Conservation (phyloP, 257 asterid species). For the Plectranthus barbatus region DNA sequence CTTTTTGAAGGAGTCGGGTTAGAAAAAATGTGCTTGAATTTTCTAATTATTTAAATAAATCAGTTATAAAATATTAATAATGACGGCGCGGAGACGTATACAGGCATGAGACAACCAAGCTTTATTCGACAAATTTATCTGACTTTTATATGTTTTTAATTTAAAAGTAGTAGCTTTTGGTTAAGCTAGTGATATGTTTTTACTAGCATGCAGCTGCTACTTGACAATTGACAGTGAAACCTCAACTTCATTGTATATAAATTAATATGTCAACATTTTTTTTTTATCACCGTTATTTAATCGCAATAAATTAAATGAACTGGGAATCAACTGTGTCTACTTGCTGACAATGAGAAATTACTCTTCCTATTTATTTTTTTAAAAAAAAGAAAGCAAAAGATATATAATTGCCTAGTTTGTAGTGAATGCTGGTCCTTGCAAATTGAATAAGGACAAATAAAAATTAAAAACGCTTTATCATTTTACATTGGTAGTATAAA, state of each 20-base stretch:
- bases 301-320: not conserved
- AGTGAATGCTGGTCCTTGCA: constrained; percentile 5
- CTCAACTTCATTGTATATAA: not conserved
- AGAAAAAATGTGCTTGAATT: not conserved
- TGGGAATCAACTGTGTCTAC: not conserved
- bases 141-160: not conserved
- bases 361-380: too few relatives aligned
- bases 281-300: not conserved
- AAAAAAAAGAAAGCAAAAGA: not conserved
- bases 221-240: not conserved
- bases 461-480: not conserved
- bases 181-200: not conserved
- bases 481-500: constrained; percentile 1
- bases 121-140: not conserved
- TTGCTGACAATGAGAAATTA: not conserved
- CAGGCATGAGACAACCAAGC: not conserved
- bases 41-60: not conserved
- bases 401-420: not conserved
- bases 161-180: not conserved
- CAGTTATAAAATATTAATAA: not conserved
- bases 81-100: not conserved
- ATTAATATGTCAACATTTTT: not conserved
- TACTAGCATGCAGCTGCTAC: constrained; percentile 3
- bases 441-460: not conserved
- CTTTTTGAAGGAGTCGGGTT: not conserved